Conservation (phyloP, 495 filamentous ascomycete genomes). For the Aspergillus egyptiacus region DNA sequence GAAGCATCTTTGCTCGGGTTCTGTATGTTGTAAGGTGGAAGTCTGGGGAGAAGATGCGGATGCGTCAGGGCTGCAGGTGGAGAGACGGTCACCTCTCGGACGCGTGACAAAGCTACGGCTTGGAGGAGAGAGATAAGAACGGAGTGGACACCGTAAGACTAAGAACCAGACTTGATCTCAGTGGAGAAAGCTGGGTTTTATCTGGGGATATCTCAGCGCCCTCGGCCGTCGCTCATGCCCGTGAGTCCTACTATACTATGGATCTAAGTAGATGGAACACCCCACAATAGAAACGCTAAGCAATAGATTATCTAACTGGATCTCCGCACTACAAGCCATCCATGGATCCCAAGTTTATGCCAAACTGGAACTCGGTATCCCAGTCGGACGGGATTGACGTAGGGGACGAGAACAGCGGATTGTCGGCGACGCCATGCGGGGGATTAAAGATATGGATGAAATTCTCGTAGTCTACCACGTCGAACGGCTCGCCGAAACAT, state of each 20-base stretch:
- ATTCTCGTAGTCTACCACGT: not conserved
- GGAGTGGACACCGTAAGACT: not conserved
- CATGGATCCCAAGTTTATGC: not conserved
- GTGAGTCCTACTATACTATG: not conserved
- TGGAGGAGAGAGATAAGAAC: too few relatives aligned
- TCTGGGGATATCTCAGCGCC: not conserved
- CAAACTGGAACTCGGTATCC: slow-evolving; percentile 3
- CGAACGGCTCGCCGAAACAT: not conserved
- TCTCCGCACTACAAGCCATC: not conserved
- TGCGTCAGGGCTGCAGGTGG: not conserved
- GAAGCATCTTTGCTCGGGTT: not conserved
- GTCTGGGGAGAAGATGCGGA: not conserved
- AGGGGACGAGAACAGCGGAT: not conserved
- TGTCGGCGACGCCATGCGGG: not conserved
- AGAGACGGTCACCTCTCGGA: too few relatives aligned
- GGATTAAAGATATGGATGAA: slow-evolving; percentile 1
- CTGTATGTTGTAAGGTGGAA: not conserved
- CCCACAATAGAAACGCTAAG: too few relatives aligned
- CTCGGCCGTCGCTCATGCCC: not conserved
- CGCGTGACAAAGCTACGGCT: too few relatives aligned
- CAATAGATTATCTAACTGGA: too few relatives aligned
- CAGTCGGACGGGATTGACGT: not conserved
- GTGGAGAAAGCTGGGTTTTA: not conserved
- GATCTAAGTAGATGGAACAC: not conserved
- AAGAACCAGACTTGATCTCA: too few relatives aligned